These are phyloP conservation scores for Fusarium irregulare DNA, from an alignment of 2,329 filamentous ascomycete genomes.

Conservation along the genomic window DNA sequence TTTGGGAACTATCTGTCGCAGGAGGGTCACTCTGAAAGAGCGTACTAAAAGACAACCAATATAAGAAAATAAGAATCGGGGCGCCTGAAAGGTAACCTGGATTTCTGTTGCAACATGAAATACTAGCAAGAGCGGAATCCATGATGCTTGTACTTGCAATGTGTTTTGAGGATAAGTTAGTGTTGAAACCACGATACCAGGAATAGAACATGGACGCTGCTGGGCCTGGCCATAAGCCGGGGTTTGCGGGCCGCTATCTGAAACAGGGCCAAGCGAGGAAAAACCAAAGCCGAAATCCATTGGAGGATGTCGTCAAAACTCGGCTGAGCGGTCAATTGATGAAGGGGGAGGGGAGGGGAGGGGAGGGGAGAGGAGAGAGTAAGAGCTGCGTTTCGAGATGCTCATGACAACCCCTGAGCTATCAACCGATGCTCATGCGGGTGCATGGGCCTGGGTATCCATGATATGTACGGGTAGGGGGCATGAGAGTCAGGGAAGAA, in stretches of 20 bases:
- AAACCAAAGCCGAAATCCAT: not conserved
- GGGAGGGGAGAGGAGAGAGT: not conserved
- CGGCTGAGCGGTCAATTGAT: constrained; percentile 4
- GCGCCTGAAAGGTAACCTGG: constrained; percentile 12
- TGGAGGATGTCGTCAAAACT: constrained; percentile 4
- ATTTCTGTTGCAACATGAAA: not conserved
- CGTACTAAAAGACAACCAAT: constrained; percentile 37
- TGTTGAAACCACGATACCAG: not conserved
- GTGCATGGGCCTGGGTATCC: constrained; percentile 11
- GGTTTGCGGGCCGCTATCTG: constrained; percentile 13
- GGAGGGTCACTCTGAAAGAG: constrained; percentile 20
- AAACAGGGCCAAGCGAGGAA: constrained; percentile 22
- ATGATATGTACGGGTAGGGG: constrained; percentile 37
- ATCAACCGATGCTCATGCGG: constrained; percentile 30
- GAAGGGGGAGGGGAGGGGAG: not conserved
- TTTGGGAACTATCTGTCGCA: constrained; percentile 34
- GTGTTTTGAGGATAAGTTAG: not conserved
- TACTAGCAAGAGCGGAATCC: not conserved
- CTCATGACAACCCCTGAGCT: constrained; percentile 26
- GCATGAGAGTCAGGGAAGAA: constrained; percentile 25
- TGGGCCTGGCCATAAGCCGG: not conserved
- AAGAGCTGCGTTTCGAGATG: constrained; percentile 27
- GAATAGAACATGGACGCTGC: not conserved
- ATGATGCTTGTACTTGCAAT: not conserved
- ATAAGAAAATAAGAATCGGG: constrained; percentile 37